A percentile compares a stretch with the other conserved stretches of the same genome.
These are phyloP conservation scores for Naganishia sp. DNA, from an alignment of 1,284 basidiomycete genomes.

Conservation along the genomic window DNA sequence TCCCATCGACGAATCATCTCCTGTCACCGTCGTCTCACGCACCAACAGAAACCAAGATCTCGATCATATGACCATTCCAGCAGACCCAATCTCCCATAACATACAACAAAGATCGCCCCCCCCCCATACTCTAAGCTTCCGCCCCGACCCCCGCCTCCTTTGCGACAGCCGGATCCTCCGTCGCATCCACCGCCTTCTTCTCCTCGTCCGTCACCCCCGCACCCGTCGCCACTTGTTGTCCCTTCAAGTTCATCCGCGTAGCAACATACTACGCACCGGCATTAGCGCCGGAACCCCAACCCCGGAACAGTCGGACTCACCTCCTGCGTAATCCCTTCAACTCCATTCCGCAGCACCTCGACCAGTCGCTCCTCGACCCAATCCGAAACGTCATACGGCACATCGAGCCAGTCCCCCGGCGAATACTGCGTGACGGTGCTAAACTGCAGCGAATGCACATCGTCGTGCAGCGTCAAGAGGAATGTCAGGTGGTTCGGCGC, in stretches of 20 bases:
- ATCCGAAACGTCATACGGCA: constrained; percentile 82
- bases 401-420: constrained; percentile 75
- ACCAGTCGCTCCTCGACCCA: constrained; percentile 95
- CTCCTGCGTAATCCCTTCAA: constrained; percentile 85
- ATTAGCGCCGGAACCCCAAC: background rate
- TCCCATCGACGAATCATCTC: too few species aligned
- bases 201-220: background rate
- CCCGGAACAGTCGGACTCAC: constrained; percentile 38
- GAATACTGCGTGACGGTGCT: constrained; percentile 77
- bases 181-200: background rate
- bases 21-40: too few species aligned
- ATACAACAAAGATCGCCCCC: too few species aligned
- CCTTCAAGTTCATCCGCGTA: constrained; percentile 25
- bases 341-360: constrained; percentile 73
- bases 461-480: constrained; percentile 78
- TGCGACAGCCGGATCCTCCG: constrained; percentile 5
- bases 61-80: too few species aligned
- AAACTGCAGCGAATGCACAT: constrained; percentile 71
- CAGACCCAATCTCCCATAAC: too few species aligned
- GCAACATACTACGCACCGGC: constrained; percentile 5
- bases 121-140: background rate
- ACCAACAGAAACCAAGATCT: too few species aligned
- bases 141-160: constrained; percentile 10
- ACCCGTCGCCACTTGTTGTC: background rate
- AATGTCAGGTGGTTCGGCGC: constrained; percentile 70